A percentile compares a stretch with the other conserved stretches of the same genome.
These are phyloP conservation scores for Coniophora puteana DNA, from an alignment of 1,284 basidiomycete species.

Conservation along the genomic window DNA sequence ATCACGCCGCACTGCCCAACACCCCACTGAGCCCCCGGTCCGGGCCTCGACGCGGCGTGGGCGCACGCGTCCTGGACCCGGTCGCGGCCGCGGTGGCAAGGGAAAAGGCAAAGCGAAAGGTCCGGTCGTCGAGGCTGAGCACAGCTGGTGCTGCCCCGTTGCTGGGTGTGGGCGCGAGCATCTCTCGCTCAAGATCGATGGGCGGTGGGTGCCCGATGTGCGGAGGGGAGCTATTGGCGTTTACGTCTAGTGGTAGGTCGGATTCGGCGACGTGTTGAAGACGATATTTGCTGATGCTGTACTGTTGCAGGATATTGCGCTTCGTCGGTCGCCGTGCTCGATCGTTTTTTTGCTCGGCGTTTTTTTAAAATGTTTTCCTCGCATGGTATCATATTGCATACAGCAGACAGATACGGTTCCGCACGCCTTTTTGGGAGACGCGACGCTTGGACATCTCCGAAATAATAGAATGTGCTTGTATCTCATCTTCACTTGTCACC, in stretches of 20 bases:
- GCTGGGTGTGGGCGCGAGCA: slow-evolving; percentile 49
- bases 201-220: slow-evolving; percentile 45
- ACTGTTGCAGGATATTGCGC: no score
- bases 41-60: slow-evolving; percentile 6
- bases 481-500: no score
- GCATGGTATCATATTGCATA: no score
- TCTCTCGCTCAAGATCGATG: slow-evolving; percentile 50
- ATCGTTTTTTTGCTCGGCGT: no score
- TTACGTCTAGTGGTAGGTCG: slow-evolving; percentile 43
- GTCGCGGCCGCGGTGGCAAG: slow-evolving; percentile 24
- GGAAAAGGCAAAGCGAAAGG: slow-evolving; percentile 34
- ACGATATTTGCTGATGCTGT: no score
- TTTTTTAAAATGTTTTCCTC: no score
- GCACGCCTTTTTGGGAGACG: no score
- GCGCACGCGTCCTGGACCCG: slow-evolving; percentile 3
- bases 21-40: not conserved
- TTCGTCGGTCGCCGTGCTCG: no score
- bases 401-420: no score
- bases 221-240: slow-evolving; percentile 43
- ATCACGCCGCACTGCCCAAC: not conserved
- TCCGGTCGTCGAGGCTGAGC: slow-evolving; percentile 40
- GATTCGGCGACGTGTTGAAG: no score
- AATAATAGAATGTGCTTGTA: no score
- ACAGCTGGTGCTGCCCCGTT: slow-evolving; percentile 65
- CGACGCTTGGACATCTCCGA: no score